Base-by-base conservation (phyloP, 176 grass and related monocot genomes). In the Puya raimondii region DNA sequence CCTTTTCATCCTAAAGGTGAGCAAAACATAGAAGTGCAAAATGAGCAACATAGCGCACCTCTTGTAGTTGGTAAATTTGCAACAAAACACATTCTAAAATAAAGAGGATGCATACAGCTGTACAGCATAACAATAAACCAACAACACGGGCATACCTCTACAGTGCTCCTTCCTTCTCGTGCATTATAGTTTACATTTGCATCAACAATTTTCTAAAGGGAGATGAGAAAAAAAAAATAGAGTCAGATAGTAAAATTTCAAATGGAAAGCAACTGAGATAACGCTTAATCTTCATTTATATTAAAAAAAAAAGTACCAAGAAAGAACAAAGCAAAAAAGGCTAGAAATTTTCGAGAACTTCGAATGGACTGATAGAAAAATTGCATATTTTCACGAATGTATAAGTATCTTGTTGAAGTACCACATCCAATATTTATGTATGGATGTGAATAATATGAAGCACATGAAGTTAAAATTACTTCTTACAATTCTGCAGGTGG, bases 161-260 rank as follows among this genome's bases (percentile, higher is more conserved):
- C 84, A 53, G 74, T 81, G 76, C 93, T 92, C 72, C 81, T 97
- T 74, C 88, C 88, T 88, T 97, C 89, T 67, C 80, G 66, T 88
- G 89, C 89, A 73, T 97, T 92, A 78, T 87, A 90, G 69, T 83
- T 83, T 61, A 97, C 82, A 85, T 92, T 90, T 74, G 80, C 93
- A 18, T 92, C 86, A 85, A 97, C 84, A 80, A 80, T 80, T 80
- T 78, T 74, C 93, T 97, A 81, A 74, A 90, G 83, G 52, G 2
- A 64, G 79, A 65, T 9, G 17, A 0, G 1, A 67, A 33, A 61
- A 48, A 61, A 48, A 26, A 65, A 14, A 57, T 53, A 54, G 0
- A 70, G 42, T 66, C 56, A 18, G 10, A 10, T 9, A 57, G n/a
- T 57, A 3, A 57, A 57, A 57, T 17, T 57, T 61, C 23, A 48